phyloP scores from a whole-genome alignment of 2,329 filamentous ascomycete species.

The Aspergillus luchuensis region DNA sequence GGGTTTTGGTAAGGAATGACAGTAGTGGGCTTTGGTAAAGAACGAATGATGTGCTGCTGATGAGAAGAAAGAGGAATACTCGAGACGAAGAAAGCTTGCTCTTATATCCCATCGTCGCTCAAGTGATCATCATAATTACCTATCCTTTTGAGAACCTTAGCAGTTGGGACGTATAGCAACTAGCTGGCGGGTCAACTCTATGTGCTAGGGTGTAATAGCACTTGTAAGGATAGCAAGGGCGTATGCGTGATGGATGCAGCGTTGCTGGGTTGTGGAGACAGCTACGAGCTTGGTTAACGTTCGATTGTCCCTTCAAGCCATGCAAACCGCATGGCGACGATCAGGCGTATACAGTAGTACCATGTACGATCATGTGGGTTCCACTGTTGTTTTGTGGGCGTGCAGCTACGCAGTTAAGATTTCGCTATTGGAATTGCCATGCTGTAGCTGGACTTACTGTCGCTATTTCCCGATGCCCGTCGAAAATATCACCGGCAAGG shows the following conservation, averaged over 20 bases:
- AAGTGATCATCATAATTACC: conserved; percentile 3
- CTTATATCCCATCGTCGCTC: conserved; percentile 16
- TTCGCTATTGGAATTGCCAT: not conserved
- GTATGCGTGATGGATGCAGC: conserved; percentile 2
- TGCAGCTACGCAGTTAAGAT: not conserved
- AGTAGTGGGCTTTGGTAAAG: conserved; percentile 17
- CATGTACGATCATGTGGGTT: not conserved
- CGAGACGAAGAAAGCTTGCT: not conserved
- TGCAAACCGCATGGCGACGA: not conserved
- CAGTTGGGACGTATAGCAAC: not conserved
- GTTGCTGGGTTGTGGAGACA: conserved; percentile 12
- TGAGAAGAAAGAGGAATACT: conserved; percentile 1
- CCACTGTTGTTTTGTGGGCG: not conserved
- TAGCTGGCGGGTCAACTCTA: conserved; percentile 8
- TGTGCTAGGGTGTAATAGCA: not conserved
- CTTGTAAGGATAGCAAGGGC: not conserved
- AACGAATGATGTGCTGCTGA: conserved; percentile 19
- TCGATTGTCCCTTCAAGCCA: not conserved
- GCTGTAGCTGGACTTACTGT: not conserved
- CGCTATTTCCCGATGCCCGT: not conserved
- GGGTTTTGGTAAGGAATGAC: conserved; percentile 24
- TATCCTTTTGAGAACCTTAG: not conserved
- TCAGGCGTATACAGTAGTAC: not conserved
- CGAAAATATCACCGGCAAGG: conserved; percentile 4
- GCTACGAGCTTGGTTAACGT: not conserved